Evolutionary conservation across 108 stramenopile genomes (phyloP).

Genomic region (Cyclotella kingstonii): DNA sequence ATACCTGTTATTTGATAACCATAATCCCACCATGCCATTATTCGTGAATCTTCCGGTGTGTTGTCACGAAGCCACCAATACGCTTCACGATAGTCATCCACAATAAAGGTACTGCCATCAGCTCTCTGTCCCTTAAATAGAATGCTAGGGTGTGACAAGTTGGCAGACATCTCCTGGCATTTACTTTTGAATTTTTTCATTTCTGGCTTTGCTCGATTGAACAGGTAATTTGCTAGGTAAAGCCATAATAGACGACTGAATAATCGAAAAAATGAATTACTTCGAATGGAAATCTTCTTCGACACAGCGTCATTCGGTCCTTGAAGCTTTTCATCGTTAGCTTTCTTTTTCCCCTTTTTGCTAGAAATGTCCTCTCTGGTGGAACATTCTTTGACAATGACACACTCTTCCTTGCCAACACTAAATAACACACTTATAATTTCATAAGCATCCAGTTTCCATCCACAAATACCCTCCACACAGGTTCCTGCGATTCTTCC

Average conservation of each 20-base stretch:
- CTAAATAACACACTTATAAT: not conserved
- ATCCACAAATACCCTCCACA: constrained; percentile 39
- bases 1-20: constrained; percentile 95
- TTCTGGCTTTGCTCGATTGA: constrained; percentile 35
- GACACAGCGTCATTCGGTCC: constrained; percentile 4
- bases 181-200: constrained; percentile 46
- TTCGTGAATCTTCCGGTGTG: constrained; percentile 95
- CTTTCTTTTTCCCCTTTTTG: constrained; percentile 41
- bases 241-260: constrained; percentile 18
- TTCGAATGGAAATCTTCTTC: constrained; percentile 14
- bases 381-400: not conserved
- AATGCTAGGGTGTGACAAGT: constrained; percentile 87
- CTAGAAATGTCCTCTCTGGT: not conserved
- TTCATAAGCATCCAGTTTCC: constrained; percentile 32
- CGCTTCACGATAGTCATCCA: constrained; percentile 99
- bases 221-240: constrained; percentile 22
- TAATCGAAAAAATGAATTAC: constrained; percentile 14
- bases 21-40: constrained; percentile 98
- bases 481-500: constrained; percentile 59
- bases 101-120: constrained; percentile 61
- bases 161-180: constrained; percentile 56
- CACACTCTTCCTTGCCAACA: not conserved
- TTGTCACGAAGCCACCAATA: constrained; percentile 97
- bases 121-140: constrained; percentile 79
- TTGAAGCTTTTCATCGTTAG: constrained; percentile 2